These are phyloP conservation scores for Tirmania nivea DNA, from an alignment of 495 filamentous ascomycete genomes.

Conservation along the genomic window DNA sequence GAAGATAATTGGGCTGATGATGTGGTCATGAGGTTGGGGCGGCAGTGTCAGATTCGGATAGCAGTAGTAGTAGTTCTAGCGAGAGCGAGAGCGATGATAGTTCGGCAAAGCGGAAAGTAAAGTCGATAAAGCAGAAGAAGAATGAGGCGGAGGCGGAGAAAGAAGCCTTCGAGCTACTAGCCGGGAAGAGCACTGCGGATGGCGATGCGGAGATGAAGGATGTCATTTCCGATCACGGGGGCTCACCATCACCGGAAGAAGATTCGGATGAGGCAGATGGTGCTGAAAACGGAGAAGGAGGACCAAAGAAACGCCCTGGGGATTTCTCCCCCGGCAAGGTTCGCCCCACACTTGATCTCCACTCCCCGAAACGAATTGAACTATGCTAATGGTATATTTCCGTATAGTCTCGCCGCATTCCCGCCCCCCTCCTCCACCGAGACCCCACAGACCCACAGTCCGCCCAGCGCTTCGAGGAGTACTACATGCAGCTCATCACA, in stretches of 20 bases:
- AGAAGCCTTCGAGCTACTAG: not conserved
- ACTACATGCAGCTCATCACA: slow-evolving; percentile 43
- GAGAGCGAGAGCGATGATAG: slow-evolving; percentile 7
- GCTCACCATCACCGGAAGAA: slow-evolving; percentile 1
- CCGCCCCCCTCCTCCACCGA: slow-evolving; percentile 9
- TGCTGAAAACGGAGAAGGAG: too few relatives aligned
- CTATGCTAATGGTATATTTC: not conserved
- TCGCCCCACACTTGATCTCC: not conserved
- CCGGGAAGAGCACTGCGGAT: not conserved
- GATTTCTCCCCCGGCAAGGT: too few relatives aligned
- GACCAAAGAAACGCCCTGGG: too few relatives aligned
- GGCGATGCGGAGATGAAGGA: slow-evolving; percentile 4
- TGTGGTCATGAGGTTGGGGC: not conserved
- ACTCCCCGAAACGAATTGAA: not conserved
- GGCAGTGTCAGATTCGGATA: not conserved
- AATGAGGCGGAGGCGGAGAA: not conserved
- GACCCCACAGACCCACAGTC: slow-evolving; percentile 20
- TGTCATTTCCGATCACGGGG: not conserved
- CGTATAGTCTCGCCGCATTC: slow-evolving; percentile 14
- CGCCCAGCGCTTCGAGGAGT: slow-evolving; percentile 31
- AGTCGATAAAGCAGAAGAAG: not conserved
- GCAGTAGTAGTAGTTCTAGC: slow-evolving; percentile 6
- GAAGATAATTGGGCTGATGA: not conserved
- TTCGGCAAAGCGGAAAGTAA: slow-evolving; percentile 1
- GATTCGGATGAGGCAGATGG: not conserved